Evolutionary conservation across 1,139 yeast species (phyloP), one percentile per base, ranked within the genome.

Genomic region (Pichia sp.): DNA sequence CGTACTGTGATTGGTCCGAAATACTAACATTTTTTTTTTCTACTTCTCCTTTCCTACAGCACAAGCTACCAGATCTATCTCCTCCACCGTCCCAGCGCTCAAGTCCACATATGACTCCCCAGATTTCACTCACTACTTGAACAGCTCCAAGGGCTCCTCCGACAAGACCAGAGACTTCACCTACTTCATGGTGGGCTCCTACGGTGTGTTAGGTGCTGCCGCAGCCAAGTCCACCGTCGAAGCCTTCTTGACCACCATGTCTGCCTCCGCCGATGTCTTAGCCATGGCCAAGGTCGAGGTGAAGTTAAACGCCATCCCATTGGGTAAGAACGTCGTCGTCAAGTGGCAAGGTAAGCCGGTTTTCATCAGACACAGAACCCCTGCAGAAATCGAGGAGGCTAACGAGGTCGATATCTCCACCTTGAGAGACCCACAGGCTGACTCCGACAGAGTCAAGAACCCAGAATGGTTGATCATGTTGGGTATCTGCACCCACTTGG

Each of bases 281-380:
- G 99, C 99, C 58, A 85, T 95, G 96, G 99, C 99, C 65, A 95
- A 95, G 79, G 96, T 91, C 65, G 99, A 95, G 78, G 96, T 95
- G 63, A 93, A 88, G 73, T 83, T 95, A 67, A 84, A 86, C 55
- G 87, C 90, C 60, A 90, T 95, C 62, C 99, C 99, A 66, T 91
- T 87, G 72, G 99, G 99, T 74, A 91, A 91, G 79, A 95, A 95
- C 74, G 95, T 93, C 62, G 89, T 93, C 69, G 95, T 95, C 66
- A 95, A 95, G 76, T 95, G 99, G 99, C 96, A 95, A 78, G 99
- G 99, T 77, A 95, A 93, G 80, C 99, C 99, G 62, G 97, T 95
- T 62, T 95, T 95, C 76, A 90, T 95, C 73, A 93, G 99, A 82
- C 99, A 95, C 81, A 88, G 99, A 83, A 91, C 99, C 50, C 75